phyloP scores from a whole-genome alignment of 176 grass and related monocot genomes.

The Bromus sterilis region DNA sequence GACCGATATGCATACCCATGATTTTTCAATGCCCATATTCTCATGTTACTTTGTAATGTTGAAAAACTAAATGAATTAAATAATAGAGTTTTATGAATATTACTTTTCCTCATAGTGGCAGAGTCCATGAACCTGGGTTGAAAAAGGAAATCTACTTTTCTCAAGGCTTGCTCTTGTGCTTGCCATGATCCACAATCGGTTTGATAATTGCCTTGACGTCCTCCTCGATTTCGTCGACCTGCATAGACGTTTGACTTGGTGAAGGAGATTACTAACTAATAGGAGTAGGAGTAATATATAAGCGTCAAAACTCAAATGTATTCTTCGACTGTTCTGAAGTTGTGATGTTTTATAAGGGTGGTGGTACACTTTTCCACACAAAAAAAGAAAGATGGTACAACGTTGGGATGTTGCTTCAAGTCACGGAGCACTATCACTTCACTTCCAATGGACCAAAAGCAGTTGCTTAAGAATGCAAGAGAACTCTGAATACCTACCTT shows the following conservation, averaged over 20 bases:
- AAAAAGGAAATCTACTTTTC: neutral
- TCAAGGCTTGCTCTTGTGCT: neutral
- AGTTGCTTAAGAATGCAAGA: neutral
- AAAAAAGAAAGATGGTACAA: neutral
- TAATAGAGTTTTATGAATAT: neutral
- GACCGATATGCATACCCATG: too few relatives aligned
- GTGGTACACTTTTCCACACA: neutral
- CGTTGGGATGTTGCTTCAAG: slow-evolving; percentile 7
- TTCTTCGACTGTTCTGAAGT: neutral
- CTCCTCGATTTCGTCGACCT: slow-evolving; percentile 51
- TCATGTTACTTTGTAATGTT: too few relatives aligned
- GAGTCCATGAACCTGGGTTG: neutral
- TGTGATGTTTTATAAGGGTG: neutral
- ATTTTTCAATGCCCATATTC: too few relatives aligned
- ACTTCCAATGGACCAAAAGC: neutral
- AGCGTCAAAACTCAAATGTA: too few relatives aligned
- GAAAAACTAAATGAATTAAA: too few relatives aligned
- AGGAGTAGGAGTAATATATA: too few relatives aligned
- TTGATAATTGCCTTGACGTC: slow-evolving; percentile 34
- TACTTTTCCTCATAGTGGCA: too few relatives aligned
- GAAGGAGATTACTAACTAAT: neutral
- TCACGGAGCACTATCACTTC: neutral
- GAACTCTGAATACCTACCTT: neutral
- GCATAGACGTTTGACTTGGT: neutral
- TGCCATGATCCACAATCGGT: slow-evolving; percentile 12